These are phyloP conservation scores for Mallotus repandus DNA, from an alignment of 441 rosid species.

Conservation along the genomic window DNA sequence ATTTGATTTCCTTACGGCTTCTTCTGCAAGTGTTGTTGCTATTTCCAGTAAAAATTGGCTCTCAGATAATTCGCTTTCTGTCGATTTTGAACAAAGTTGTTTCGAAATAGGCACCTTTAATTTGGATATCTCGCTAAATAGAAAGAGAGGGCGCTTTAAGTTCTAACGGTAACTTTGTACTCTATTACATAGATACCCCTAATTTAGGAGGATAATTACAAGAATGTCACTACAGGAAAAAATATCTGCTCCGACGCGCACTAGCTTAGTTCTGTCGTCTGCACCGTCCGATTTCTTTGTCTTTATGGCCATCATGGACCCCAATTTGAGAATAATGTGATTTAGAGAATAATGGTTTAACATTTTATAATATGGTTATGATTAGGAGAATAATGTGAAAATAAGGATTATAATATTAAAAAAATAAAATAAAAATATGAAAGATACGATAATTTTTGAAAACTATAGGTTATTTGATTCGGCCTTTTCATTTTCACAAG, in stretches of 20 bases:
- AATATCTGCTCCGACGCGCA: background rate
- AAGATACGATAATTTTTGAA: no score
- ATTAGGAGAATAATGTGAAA: background rate
- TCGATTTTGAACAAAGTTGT: background rate
- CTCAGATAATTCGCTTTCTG: background rate
- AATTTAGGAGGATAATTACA: background rate
- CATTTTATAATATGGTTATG: background rate
- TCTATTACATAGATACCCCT: conserved; percentile 16
- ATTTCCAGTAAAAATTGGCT: background rate
- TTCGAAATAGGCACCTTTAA: background rate
- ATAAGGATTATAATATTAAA: no score
- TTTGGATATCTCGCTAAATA: background rate
- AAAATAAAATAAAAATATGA: no score
- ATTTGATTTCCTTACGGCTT: background rate
- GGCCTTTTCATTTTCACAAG: no score
- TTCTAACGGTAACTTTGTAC: conserved; percentile 26
- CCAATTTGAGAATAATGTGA: background rate
- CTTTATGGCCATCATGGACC: background rate
- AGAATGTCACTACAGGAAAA: background rate
- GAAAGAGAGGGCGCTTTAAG: background rate
- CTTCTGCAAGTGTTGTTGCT: background rate
- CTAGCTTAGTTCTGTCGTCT: background rate
- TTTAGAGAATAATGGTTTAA: no score
- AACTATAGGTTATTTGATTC: no score
- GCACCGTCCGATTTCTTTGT: background rate